Evolutionary conservation across 2,329 filamentous ascomycete species (phyloP).

Genomic region (Magnaporthiopsis rhizophila): DNA sequence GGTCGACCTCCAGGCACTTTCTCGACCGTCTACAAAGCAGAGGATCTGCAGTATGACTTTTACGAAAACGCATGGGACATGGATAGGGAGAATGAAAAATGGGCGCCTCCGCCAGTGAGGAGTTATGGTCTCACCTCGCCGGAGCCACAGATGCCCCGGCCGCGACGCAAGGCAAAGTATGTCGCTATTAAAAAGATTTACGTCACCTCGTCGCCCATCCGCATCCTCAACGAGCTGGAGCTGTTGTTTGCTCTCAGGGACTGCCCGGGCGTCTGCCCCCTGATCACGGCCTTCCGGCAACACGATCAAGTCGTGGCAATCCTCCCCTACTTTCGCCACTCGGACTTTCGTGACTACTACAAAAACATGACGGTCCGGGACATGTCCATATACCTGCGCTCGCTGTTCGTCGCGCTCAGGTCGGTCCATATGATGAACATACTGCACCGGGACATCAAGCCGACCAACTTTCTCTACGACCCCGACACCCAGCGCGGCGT

Average conservation of each 20-base stretch:
- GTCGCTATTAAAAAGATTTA: constrained; percentile 99
- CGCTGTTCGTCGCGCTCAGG: constrained; percentile 75
- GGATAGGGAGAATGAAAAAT: constrained; percentile 56
- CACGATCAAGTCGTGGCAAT: constrained; percentile 94
- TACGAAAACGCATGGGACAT: constrained; percentile 86
- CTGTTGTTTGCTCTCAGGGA: constrained; percentile 79
- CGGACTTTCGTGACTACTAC: constrained; percentile 93
- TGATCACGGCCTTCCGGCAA: constrained; percentile 94
- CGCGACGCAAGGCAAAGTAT: constrained; percentile 56
- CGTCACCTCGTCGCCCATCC: constrained; percentile 86
- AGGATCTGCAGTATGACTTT: constrained; percentile 77
- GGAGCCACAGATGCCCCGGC: constrained; percentile 19
- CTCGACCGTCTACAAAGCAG: constrained; percentile 97
- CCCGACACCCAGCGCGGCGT: constrained; percentile 73
- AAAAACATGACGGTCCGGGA: constrained; percentile 79
- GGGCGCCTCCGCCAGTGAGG: constrained; percentile 61
- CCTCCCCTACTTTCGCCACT: constrained; percentile 89
- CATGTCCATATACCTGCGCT: constrained; percentile 83
- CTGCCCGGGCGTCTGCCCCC: constrained; percentile 79
- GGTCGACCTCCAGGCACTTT: constrained; percentile 64
- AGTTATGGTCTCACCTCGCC: constrained; percentile 20
- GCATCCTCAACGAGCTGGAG: constrained; percentile 94
- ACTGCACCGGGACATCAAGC: constrained; percentile 92
- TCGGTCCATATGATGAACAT: constrained; percentile 80
- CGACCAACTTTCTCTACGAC: constrained; percentile 95